These are phyloP conservation scores for Rosellinia necatrix DNA, from an alignment of 2,329 filamentous ascomycete species.

Conservation along the genomic window DNA sequence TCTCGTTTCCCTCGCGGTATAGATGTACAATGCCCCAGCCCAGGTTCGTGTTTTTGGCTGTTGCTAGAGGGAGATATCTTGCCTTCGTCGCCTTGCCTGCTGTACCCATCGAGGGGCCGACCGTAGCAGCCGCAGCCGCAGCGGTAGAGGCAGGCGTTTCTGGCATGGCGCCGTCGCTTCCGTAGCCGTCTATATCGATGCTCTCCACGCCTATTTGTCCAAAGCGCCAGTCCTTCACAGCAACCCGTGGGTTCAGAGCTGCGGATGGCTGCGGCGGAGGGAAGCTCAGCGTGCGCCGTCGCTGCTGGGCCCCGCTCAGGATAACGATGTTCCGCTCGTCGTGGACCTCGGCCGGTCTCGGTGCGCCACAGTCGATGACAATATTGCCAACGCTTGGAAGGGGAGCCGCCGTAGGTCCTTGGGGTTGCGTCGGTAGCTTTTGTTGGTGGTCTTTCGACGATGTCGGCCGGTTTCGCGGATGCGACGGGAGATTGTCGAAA, in stretches of 20 bases:
- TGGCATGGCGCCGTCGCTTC: conserved; percentile 39
- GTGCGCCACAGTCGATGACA: conserved; percentile 57
- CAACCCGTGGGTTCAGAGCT: conserved; percentile 53
- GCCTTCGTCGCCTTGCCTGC: conserved; percentile 82
- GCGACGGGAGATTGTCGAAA: conserved; percentile 60
- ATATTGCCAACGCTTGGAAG: conserved; percentile 27
- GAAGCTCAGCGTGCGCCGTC: conserved; percentile 46
- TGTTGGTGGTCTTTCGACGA: conserved; percentile 12
- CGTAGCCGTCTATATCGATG: conserved; percentile 67
- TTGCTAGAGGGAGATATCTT: conserved; percentile 71
- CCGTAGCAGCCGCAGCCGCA: conserved; percentile 54
- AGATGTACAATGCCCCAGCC: conserved; percentile 95
- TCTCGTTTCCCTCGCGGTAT: conserved; percentile 83
- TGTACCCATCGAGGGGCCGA: conserved; percentile 60
- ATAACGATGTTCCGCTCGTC: conserved; percentile 45
- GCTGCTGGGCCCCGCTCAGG: conserved; percentile 47
- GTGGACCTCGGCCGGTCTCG: conserved; percentile 41
- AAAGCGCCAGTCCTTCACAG: conserved; percentile 77
- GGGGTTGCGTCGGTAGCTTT: conserved; percentile 15
- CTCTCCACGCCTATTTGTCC: conserved; percentile 78
- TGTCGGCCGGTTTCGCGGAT: conserved; percentile 42
- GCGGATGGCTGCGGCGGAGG: conserved; percentile 50
- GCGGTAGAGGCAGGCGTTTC: conserved; percentile 44
- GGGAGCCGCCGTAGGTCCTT: conserved; percentile 23
- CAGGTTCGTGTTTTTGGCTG: conserved; percentile 70